Evolutionary conservation across 441 rosid genomes (phyloP), one percentile per base, ranked within the genome.

Genomic region (Gossypium aridum): DNA sequence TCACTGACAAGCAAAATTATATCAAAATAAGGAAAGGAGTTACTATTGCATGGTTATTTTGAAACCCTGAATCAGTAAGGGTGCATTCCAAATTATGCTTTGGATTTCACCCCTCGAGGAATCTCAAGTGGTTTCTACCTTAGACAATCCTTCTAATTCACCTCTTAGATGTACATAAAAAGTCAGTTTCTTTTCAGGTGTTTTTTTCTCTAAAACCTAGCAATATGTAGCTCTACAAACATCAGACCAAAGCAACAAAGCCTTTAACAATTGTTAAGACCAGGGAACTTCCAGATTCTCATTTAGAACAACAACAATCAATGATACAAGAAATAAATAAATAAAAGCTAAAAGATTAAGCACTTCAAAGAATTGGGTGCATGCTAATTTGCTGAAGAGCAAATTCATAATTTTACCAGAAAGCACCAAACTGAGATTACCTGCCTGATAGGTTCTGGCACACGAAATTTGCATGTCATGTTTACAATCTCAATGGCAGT

Each of bases 371-470:
- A 54, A 70, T 70, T 22, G 60, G 28, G 7, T 54, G 10, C 63
- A 70, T 55, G 51, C 19, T 54, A 17, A 69, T 69, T 14, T 53
- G 5, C 23, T 45, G 9, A 53, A 69, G 4, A 69, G 53, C 25
- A 53, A 16, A 54, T 54, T 31, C 73, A 54, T 17, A 70, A 53
- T 54, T 6, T 28, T 28, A 45, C n/a, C 60, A 25, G 8, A 14
- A 61, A 71, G 71, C 53, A 54, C 45, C 47, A 51, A 60, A 72
- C 53, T 70, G 19, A 23, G 56, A 45, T 19, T 81, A 94, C 98
- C 96, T 92, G 99, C 74, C 98, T 84, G 34, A 90, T 81, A 66
- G 99, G 95, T 85, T 96, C 98, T 2, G 99, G 99, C 65, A 91
- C 83, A 76, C 91, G 97, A 77, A 81, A 87, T 75, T 86, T 91